A percentile compares a stretch with the other conserved stretches of the same genome.
Evolutionary conservation across 495 filamentous ascomycete genomes (phyloP).

Genomic region (Parachaetomium inaequale): DNA sequence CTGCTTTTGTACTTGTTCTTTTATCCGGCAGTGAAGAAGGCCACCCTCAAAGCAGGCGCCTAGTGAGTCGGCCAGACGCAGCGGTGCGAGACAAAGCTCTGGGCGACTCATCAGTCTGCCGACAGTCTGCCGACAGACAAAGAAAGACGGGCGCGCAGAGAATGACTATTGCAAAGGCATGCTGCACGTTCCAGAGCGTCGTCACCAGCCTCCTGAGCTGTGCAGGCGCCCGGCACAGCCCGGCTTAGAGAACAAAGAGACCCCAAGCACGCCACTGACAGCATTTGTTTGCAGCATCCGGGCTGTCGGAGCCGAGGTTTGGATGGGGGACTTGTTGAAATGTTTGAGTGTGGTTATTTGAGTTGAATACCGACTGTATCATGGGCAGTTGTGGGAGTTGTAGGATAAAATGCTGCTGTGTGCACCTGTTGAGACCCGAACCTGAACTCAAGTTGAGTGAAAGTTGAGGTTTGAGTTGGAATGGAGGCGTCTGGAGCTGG

Average conservation of each 20-base stretch:
- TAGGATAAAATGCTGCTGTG: neutral
- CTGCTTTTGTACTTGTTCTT: constrained; percentile 26
- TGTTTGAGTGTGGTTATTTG: neutral
- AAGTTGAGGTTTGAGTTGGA: neutral
- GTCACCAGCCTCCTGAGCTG: constrained; percentile 2
- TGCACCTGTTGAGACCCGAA: neutral
- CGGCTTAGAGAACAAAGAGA: constrained; percentile 19
- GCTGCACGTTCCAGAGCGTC: constrained; percentile 13
- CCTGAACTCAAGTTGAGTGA: neutral
- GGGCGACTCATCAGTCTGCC: constrained; percentile 11
- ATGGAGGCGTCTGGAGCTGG: constrained; percentile 1
- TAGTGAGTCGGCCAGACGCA: constrained; percentile 32
- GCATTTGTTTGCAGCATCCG: constrained; percentile 7
- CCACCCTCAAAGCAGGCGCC: constrained; percentile 22
- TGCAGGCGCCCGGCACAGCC: constrained; percentile 2
- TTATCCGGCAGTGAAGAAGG: constrained; percentile 22
- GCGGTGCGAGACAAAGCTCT: constrained; percentile 29
- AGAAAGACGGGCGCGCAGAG: constrained; percentile 25
- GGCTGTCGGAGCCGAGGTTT: neutral
- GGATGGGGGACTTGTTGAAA: neutral
- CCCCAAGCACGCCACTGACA: constrained; percentile 18
- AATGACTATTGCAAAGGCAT: constrained; percentile 4
- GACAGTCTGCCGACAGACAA: neutral
- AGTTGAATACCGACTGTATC: no score
- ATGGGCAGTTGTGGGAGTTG: neutral